Base-by-base conservation (phyloP, 1,139 yeast genomes). In the Blastobotrys proliferans region DNA sequence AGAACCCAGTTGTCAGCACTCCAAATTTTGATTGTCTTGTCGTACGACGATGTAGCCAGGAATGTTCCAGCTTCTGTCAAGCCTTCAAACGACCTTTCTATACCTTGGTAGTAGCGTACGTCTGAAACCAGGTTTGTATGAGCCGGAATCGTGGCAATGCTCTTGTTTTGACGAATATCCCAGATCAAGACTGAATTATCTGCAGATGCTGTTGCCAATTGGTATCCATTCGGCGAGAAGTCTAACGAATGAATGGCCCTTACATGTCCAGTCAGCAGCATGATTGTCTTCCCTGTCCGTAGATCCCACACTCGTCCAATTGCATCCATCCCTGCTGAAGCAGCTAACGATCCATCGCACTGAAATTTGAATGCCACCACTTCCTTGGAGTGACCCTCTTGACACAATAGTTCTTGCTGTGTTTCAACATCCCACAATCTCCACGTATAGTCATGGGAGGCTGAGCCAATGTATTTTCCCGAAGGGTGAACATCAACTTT, bases 391-490 rank as follows among this genome's bases (percentile, higher is more conserved):
- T 92, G 97, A 0, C 97, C 97, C 57, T 87, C 96, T 61, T 92
- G 97, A 38, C 68, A 56, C 22, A 72, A 66, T 5, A 82, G 52
- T 44, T 74, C 74, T 22, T 57, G 54, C 36, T 68, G 69, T 1
- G 69, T 74, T 9, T 67, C 66, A 0, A 78, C 51, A 61, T 92
- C 97, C 95, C 95, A 88, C 5, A 88, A 61, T 48, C 87, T 74
- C 97, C 97, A 92, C 0, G 96, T 87, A 48, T 73, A 74, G 61
- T 92, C 98, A 56, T 76, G 82, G 0, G 97, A 87, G 0, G 95
- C 84, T 19, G 88, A 73, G 0, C 81, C 83, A 1, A 79, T 56
- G 51, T 63, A 76, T 2, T 63, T 54, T 0, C 79, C 78, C 2
- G 67, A 56, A 0, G 95, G 95, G 58, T 88, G 95, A 49, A 78